phyloP scores from a whole-genome alignment of 495 filamentous ascomycete genomes.

The Neohortaea acidophila region DNA sequence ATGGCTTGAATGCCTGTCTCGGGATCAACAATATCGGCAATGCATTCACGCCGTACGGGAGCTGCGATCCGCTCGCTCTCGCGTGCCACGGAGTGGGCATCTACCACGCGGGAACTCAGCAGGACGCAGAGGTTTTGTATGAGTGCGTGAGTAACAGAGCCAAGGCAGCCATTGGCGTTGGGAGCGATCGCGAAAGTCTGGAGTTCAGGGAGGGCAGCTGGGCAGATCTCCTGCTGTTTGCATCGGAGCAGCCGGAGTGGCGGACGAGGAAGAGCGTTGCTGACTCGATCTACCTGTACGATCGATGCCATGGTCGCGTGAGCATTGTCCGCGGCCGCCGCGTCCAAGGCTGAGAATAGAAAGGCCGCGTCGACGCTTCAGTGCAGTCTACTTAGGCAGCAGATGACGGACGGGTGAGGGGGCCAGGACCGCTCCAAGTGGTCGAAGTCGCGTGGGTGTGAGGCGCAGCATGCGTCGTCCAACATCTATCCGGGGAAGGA shows the following conservation, averaged over 20 bases:
- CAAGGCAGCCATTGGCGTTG: slow-evolving; percentile 12
- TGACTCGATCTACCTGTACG: slow-evolving; percentile 23
- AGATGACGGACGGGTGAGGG: too few species aligned
- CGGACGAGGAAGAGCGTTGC: slow-evolving; percentile 20
- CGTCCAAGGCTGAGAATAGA: too few species aligned
- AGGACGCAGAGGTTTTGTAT: slow-evolving; percentile 44
- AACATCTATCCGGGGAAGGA: too few species aligned
- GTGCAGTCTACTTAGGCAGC: too few species aligned
- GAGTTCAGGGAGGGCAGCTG: slow-evolving; percentile 2
- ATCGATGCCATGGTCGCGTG: too few species aligned
- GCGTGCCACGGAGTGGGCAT: slow-evolving; percentile 50
- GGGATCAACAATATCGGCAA: slow-evolving; percentile 69
- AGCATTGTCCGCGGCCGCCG: too few species aligned
- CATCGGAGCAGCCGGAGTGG: slow-evolving; percentile 18
- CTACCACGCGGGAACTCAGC: slow-evolving; percentile 49
- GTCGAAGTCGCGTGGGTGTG: too few species aligned
- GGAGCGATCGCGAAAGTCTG: not conserved
- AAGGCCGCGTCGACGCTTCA: too few species aligned
- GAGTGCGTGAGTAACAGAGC: slow-evolving; percentile 25
- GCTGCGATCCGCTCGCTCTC: slow-evolving; percentile 50
- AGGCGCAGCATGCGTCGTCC: too few species aligned
- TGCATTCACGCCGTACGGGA: slow-evolving; percentile 60
- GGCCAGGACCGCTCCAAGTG: too few species aligned
- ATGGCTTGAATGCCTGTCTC: slow-evolving; percentile 44
- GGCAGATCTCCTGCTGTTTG: slow-evolving; percentile 18